Percentiles rank a stretch among this genome's conserved stretches.
phyloP scores from a whole-genome alignment of 2,329 filamentous ascomycete genomes.

The Sphaceloma murrayae region DNA sequence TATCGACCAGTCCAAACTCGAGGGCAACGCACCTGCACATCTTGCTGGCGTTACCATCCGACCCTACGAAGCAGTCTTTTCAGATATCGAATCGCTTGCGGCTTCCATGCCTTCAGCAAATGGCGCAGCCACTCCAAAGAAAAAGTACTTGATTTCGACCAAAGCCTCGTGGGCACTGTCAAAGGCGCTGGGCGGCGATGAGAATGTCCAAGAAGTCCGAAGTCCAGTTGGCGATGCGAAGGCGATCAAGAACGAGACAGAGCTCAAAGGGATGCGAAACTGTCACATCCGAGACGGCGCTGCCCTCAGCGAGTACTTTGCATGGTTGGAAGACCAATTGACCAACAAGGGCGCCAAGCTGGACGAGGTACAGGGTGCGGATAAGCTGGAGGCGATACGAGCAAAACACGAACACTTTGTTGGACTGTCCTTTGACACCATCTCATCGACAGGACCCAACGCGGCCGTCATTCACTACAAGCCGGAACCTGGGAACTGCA shows the following conservation, averaged over 20 bases:
- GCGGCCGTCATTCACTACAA: conserved; percentile 95
- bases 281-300: conserved; percentile 92
- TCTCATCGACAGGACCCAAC: conserved; percentile 86
- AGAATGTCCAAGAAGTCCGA: conserved; percentile 72
- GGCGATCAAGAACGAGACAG: conserved; percentile 83
- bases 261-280: conserved; percentile 83
- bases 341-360: conserved; percentile 60
- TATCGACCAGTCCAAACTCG: conserved; percentile 70
- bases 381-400: conserved; percentile 74
- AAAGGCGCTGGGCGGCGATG: conserved; percentile 73
- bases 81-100: conserved; percentile 60
- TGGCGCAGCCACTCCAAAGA: conserved; percentile 31
- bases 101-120: conserved; percentile 19
- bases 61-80: conserved; percentile 74
- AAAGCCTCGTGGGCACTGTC: conserved; percentile 90
- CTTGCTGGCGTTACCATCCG: conserved; percentile 64
- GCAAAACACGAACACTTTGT: conserved; percentile 65
- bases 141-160: conserved; percentile 76
- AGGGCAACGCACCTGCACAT: conserved; percentile 56
- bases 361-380: conserved; percentile 84
- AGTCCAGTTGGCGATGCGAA: conserved; percentile 87
- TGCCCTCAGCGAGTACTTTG: conserved; percentile 83
- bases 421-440: conserved; percentile 88
- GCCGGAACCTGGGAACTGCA: conserved; percentile 72
- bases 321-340: conserved; percentile 89